Evolutionary conservation across 169 alveolate genomes (phyloP).

Genomic region (Toxoplasma gondii): DNA sequence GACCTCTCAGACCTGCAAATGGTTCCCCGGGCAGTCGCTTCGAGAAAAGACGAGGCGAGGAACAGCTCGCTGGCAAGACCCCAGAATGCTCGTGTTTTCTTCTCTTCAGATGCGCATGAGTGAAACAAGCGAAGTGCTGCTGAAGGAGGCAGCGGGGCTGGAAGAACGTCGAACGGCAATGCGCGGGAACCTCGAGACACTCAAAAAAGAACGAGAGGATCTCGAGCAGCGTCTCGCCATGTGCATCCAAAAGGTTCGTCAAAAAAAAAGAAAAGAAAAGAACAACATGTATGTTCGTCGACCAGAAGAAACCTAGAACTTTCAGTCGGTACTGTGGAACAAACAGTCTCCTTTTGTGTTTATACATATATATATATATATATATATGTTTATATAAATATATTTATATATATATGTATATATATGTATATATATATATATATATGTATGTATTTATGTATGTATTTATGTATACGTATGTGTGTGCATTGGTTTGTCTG

Average conservation of each 20-base stretch:
- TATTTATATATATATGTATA: too few relatives aligned
- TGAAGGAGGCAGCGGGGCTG: slow-evolving; percentile 16
- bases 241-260: not conserved
- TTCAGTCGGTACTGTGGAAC: not conserved
- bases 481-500: not conserved
- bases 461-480: not conserved
- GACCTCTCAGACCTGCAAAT: too few relatives aligned
- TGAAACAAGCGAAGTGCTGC: slow-evolving; percentile 10
- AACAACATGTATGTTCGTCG: too few relatives aligned
- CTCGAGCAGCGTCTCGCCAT: not conserved
- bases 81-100: not conserved
- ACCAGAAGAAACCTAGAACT: too few relatives aligned
- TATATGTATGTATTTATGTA: not conserved
- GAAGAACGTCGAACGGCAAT: slow-evolving; percentile 17
- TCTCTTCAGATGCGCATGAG: not conserved
- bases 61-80: too few relatives aligned
- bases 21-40: too few relatives aligned
- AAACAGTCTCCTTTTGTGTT: not conserved
- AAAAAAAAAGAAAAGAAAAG: not conserved
- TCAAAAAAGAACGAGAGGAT: not conserved
- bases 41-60: too few relatives aligned
- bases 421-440: not conserved
- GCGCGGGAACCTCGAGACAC: not conserved
- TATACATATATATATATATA: not conserved
- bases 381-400: too few relatives aligned